A percentile compares a stretch with the other conserved stretches of the same genome.
phyloP scores from a whole-genome alignment of 768 basidiomycete genomes.

The Pulveroboletus ravenelii region DNA sequence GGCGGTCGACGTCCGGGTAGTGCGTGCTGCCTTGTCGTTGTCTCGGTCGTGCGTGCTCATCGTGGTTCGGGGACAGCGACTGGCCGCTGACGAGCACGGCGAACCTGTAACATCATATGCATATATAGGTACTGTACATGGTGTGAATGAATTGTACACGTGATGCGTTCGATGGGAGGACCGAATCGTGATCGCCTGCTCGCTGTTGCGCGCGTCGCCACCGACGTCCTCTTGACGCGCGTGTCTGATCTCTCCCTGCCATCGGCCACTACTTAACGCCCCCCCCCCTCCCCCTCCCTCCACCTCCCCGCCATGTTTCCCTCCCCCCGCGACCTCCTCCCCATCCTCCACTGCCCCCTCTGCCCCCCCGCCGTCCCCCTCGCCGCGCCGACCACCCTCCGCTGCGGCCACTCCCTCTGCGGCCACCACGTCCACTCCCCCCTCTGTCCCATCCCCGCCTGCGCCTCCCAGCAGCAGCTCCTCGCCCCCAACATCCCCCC shows the following conservation, averaged over 20 bases:
- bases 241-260: constrained; percentile 23
- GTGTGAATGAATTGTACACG: constrained; percentile 11
- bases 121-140: too few relatives aligned
- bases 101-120: constrained; percentile 14
- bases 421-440: constrained; percentile 41
- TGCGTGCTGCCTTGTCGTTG: constrained; percentile 38
- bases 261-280: constrained; percentile 14
- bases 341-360: constrained; percentile 50
- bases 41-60: too few relatives aligned
- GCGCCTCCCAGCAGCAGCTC: constrained; percentile 19
- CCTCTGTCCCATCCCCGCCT: constrained; percentile 36
- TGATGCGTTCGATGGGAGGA: constrained; percentile 27
- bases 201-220: constrained; percentile 1
- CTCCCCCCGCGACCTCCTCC: constrained; percentile 26
- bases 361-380: constrained; percentile 41
- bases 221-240: neutral
- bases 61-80: constrained; percentile 7
- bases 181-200: constrained; percentile 25
- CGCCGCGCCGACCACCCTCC: constrained; percentile 50
- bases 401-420: constrained; percentile 84
- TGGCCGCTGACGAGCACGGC: constrained; percentile 28
- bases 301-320: constrained; percentile 16
- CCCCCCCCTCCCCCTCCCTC: neutral
- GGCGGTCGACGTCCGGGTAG: constrained; percentile 65
- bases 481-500: constrained; percentile 38